Conservation (phyloP, 495 filamentous ascomycete species). For the Neurospora sp. region DNA sequence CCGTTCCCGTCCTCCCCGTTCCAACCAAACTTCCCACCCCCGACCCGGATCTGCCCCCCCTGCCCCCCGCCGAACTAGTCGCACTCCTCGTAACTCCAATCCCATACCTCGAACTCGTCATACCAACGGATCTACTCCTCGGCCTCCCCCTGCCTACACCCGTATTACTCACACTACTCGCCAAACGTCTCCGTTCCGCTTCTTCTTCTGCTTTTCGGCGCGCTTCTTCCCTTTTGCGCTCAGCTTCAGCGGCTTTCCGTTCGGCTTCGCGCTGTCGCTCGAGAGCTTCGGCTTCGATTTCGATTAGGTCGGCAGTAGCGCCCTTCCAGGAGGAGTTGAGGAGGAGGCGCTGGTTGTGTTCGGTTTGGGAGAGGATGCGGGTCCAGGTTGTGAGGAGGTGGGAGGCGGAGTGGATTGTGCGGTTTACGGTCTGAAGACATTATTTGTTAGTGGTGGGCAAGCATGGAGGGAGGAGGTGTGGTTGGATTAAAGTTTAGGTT, state of each 20-base stretch:
- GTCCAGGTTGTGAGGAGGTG: slow-evolving; percentile 95
- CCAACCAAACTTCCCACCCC: neutral
- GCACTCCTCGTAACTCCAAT: slow-evolving; percentile 20
- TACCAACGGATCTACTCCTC: slow-evolving; percentile 10
- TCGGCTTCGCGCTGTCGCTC: slow-evolving; percentile 64
- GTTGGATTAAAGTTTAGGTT: neutral
- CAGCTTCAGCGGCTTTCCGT: slow-evolving; percentile 62
- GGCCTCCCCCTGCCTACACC: slow-evolving; percentile 15
- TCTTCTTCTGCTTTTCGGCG: slow-evolving; percentile 63
- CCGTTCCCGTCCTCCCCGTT: neutral
- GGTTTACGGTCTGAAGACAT: slow-evolving; percentile 59
- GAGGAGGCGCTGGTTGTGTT: slow-evolving; percentile 90
- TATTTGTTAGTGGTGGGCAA: neutral
- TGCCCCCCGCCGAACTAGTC: slow-evolving; percentile 30
- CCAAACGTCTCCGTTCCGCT: slow-evolving; percentile 45
- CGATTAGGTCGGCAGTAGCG: slow-evolving; percentile 69
- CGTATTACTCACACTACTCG: slow-evolving; percentile 19
- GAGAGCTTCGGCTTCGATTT: slow-evolving; percentile 68
- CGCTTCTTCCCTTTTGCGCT: slow-evolving; percentile 63
- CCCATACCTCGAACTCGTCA: slow-evolving; percentile 17
- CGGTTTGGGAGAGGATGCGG: slow-evolving; percentile 87
- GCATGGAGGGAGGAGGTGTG: neutral
- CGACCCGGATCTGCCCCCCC: slow-evolving; percentile 27
- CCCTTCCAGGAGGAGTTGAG: slow-evolving; percentile 86
- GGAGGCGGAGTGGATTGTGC: slow-evolving; percentile 78